A percentile compares a stretch with the other conserved stretches of the same genome.
phyloP scores from a whole-genome alignment of 2,329 filamentous ascomycete species.

The Fusarium denticulatum region DNA sequence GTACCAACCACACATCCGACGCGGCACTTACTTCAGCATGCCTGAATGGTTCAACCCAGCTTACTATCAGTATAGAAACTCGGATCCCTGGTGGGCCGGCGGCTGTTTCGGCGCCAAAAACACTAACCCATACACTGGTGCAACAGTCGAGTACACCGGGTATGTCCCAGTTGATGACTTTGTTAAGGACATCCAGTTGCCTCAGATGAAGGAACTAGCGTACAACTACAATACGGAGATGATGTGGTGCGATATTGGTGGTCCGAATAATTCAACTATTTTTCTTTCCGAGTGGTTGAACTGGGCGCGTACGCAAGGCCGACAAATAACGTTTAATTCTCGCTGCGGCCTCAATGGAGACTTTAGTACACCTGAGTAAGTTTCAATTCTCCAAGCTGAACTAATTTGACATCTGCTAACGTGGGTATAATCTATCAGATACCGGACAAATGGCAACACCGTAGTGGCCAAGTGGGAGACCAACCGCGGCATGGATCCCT shows the following conservation, averaged over 20 bases:
- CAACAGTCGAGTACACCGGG: neutral
- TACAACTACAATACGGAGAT: neutral
- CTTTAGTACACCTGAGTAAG: neutral
- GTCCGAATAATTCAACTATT: neutral
- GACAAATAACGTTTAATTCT: neutral
- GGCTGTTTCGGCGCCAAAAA: neutral
- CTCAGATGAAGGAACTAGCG: neutral
- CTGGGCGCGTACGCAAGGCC: neutral
- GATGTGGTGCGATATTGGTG: neutral
- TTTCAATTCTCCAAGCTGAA: neutral
- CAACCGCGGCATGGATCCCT: neutral
- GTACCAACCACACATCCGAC: neutral
- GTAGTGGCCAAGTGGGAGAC: neutral
- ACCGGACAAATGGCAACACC: neutral
- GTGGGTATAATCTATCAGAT: neutral
- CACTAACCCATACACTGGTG: neutral
- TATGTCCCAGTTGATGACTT: neutral
- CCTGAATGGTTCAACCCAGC: neutral
- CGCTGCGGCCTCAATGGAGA: neutral
- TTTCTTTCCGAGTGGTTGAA: neutral
- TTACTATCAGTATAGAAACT: neutral
- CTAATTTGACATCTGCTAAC: fast-evolving
- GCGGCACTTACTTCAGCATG: neutral
- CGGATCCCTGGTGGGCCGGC: neutral
- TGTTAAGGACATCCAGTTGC: neutral